Conservation (phyloP, 2,329 filamentous ascomycete species). For the Rhynchosporium graminicola region DNA sequence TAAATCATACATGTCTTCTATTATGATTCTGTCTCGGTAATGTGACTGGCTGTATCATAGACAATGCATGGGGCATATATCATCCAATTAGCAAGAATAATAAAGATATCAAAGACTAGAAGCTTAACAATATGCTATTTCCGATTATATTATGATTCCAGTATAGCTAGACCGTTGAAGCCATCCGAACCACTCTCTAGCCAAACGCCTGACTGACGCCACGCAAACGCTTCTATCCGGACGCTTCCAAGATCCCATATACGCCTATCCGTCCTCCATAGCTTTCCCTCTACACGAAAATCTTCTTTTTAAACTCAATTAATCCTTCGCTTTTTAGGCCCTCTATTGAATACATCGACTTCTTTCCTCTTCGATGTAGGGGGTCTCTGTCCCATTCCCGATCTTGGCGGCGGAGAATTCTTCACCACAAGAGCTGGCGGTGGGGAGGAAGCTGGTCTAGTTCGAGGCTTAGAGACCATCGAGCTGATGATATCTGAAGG, state of each 20-base stretch:
- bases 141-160: too few relatives aligned
- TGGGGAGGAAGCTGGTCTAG: slow-evolving; percentile 13
- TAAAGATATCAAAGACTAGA: too few relatives aligned
- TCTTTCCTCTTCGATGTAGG: slow-evolving; percentile 31
- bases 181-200: too few relatives aligned
- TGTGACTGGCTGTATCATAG: too few relatives aligned
- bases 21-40: too few relatives aligned
- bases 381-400: slow-evolving; percentile 20
- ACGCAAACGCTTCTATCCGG: neutral
- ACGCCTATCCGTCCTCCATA: too few relatives aligned
- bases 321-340: slow-evolving; percentile 23
- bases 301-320: neutral
- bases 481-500: slow-evolving; percentile 22
- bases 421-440: slow-evolving; percentile 8
- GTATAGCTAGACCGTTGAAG: too few relatives aligned
- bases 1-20: too few relatives aligned
- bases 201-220: neutral
- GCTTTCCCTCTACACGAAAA: neutral
- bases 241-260: neutral
- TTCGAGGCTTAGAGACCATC: slow-evolving; percentile 19
- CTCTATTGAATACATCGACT: slow-evolving; percentile 36
- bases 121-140: too few relatives aligned
- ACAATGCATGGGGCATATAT: too few relatives aligned
- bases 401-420: slow-evolving; percentile 20
- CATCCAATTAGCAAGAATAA: too few relatives aligned